Evolutionary conservation across 768 basidiomycete genomes (phyloP).

Genomic region (Serendipita indica): DNA sequence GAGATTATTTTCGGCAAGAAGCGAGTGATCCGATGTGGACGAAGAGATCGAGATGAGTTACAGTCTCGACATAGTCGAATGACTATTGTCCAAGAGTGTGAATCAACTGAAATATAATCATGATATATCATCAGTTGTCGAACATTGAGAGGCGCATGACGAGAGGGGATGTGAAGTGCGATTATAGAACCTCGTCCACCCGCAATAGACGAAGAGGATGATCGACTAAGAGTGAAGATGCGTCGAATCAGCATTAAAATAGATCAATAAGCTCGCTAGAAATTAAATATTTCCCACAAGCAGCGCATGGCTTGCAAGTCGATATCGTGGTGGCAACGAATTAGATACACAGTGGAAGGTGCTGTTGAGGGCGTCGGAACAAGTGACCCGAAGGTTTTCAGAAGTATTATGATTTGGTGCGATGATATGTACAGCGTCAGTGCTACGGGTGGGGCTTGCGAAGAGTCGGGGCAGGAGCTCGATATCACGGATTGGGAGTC

Average conservation of each 20-base stretch:
- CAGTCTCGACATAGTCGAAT: slow-evolving; percentile 5
- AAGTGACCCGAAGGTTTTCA: too few relatives aligned
- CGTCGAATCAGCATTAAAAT: not conserved
- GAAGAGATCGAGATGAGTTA: not conserved
- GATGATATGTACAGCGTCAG: too few relatives aligned
- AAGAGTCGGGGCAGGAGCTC: too few relatives aligned
- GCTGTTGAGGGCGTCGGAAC: too few relatives aligned
- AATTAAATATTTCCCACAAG: not conserved
- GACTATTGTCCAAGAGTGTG: not conserved
- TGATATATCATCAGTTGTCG: not conserved
- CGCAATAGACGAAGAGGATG: not conserved
- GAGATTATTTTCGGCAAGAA: slow-evolving; percentile 18
- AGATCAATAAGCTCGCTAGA: not conserved
- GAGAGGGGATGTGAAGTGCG: not conserved
- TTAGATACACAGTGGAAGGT: too few relatives aligned
- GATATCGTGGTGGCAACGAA: not conserved
- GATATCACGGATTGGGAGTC: too few relatives aligned
- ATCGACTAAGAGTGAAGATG: not conserved
- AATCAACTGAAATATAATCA: not conserved
- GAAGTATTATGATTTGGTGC: too few relatives aligned
- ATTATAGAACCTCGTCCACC: not conserved
- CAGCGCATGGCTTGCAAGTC: not conserved
- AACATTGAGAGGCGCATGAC: not conserved
- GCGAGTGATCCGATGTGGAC: slow-evolving; percentile 9
- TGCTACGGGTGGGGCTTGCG: too few relatives aligned